Evolutionary conservation across 768 basidiomycete genomes (phyloP), one percentile per base, ranked within the genome.

Genomic region (Galerina sulciceps): DNA sequence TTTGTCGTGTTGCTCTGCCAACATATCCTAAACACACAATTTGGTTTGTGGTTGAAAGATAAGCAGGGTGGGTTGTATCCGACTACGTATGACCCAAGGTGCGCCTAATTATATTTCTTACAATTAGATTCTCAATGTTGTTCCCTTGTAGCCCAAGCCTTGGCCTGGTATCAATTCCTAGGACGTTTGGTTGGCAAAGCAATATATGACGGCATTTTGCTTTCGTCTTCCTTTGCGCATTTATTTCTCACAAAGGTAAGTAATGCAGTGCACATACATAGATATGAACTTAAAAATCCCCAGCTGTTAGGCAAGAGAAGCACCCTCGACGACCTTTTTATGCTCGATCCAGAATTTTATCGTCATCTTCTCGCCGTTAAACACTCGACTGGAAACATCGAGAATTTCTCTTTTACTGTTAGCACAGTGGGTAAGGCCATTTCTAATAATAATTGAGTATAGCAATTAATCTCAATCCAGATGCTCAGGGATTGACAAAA

Each of bases 131-230:
- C 50, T 23, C 55, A 43, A 40, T n/a, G 18, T 59, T n/a, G n/a
- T n/a, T n/a, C 6, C n/a, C n/a, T n/a, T n/a, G n/a, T 67, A 96
- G 91, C 83, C 0, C 89, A 93, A 68, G 94, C 88, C 68, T 77
- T 98, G 47, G 85, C 83, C 42, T 99, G 96, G 96, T 99, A 92
- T 69, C 84, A 87, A 1, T 95, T 96, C 73, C 90, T 98, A 58
- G 97, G 97, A 0, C 81, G 93, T 1, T 91, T 99, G 17, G 80
- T 99, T 1, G 96, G 96, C 5, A 99, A 99, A 71, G 97, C 96
- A 0, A 80, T 99, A 69, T 99, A 99, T 67, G 93, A 98, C 53
- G 95, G 96, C 1, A 97, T 99, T 46, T 79, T 99, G 10, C 88
- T 96, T 14, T 94, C 98, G 62, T 94, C 97, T 2, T 90, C 90